Conservation (phyloP, 352 stramenopile genomes). For the Phytopythium chamaehyphon region DNA sequence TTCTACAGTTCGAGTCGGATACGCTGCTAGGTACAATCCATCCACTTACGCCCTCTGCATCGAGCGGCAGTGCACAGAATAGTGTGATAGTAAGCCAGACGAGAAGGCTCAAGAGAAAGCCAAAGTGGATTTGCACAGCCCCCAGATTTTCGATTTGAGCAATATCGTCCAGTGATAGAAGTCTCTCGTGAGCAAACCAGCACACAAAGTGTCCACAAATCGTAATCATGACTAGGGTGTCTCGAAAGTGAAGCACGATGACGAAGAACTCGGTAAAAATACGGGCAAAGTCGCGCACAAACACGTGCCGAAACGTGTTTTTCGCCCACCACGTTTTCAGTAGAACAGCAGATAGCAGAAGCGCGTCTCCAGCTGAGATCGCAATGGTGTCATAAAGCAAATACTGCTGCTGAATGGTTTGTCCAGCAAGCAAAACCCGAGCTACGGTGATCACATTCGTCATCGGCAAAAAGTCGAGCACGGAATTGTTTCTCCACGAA, state of each 20-base stretch:
- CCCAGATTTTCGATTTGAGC: constrained; percentile 5
- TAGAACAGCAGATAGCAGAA: constrained; percentile 15
- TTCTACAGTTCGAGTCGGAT: background rate
- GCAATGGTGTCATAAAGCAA: constrained; percentile 18
- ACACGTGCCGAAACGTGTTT: constrained; percentile 26
- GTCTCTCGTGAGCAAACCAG: constrained; percentile 16
- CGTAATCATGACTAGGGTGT: constrained; percentile 24
- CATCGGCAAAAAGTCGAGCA: constrained; percentile 39
- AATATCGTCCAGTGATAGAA: constrained; percentile 12
- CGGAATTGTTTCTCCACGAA: constrained; percentile 19
- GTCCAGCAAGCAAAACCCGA: constrained; percentile 12
- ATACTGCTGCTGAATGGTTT: background rate
- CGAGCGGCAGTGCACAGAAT: constrained; percentile 27
- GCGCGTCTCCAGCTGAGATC: constrained; percentile 15
- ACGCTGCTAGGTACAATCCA: constrained; percentile 13
- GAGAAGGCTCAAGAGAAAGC: constrained; percentile 21
- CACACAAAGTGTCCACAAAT: constrained; percentile 25
- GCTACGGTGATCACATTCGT: constrained; percentile 29
- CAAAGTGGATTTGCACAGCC: constrained; percentile 19
- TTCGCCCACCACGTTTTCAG: constrained; percentile 22
- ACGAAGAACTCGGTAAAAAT: constrained; percentile 40
- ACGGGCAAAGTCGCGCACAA: constrained; percentile 33
- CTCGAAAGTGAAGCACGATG: constrained; percentile 35
- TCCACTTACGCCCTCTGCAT: constrained; percentile 13
- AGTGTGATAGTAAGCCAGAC: constrained; percentile 27